phyloP scores from a whole-genome alignment of 768 basidiomycete species.

The Leccinellum rugosiceps region DNA sequence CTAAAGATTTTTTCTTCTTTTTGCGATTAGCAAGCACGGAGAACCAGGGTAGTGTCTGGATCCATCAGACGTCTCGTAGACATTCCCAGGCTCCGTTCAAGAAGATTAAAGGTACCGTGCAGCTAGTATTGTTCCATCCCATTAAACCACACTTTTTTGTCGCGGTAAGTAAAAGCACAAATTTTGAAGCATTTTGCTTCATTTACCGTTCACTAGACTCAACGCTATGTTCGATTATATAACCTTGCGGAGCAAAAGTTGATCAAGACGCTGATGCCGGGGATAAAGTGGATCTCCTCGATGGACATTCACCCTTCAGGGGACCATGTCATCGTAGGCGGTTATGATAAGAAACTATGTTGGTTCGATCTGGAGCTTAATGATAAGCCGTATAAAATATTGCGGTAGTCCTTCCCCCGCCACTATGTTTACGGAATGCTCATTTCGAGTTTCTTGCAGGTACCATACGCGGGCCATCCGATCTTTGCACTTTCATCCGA shows the following conservation, averaged over 20 bases:
- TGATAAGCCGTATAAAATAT: constrained; percentile 94
- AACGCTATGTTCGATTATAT: constrained; percentile 94
- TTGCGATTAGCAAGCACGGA: constrained; percentile 54
- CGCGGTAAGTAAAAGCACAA: constrained; percentile 59
- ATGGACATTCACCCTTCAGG: constrained; percentile 97
- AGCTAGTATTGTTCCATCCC: constrained; percentile 93
- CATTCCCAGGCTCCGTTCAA: constrained; percentile 98
- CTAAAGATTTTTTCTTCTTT: constrained; percentile 6
- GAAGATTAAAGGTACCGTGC: constrained; percentile 87
- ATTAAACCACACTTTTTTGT: constrained; percentile 95
- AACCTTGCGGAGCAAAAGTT: constrained; percentile 92
- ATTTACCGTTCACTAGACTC: constrained; percentile 57
- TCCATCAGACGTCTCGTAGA: constrained; percentile 90
- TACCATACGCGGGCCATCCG: constrained; percentile 95
- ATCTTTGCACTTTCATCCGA: constrained; percentile 88
- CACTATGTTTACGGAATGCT: constrained; percentile 5
- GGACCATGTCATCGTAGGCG: constrained; percentile 95
- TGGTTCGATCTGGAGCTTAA: constrained; percentile 99
- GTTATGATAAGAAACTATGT: constrained; percentile 95
- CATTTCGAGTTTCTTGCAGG: constrained; percentile 37
- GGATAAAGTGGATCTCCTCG: constrained; percentile 94
- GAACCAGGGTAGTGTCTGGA: constrained; percentile 84
- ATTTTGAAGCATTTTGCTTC: constrained; percentile 7
- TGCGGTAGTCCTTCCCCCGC: constrained; percentile 54
- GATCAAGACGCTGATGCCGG: constrained; percentile 91